phyloP scores from a whole-genome alignment of 257 asterid species.

The Fraxinus excelsior region DNA sequence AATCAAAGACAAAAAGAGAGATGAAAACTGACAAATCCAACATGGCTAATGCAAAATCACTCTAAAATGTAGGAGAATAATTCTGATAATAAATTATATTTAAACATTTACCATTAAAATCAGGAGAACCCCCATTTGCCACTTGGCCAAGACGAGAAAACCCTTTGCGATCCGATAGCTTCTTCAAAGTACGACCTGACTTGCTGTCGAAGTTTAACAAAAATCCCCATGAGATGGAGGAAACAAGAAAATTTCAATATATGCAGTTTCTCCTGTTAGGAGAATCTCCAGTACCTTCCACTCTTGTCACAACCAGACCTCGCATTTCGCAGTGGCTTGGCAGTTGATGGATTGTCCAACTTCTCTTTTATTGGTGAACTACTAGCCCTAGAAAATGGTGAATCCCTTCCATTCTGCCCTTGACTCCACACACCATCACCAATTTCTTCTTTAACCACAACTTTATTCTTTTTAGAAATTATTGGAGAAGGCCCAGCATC shows the following conservation, averaged over 20 bases:
- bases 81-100: background rate
- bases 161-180: slow-evolving; percentile 84
- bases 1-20: background rate
- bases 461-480: slow-evolving; percentile 61
- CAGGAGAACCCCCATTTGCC: slow-evolving; percentile 77
- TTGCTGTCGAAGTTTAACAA: slow-evolving; percentile 54
- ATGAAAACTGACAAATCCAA: too few relatives aligned
- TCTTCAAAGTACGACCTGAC: slow-evolving; percentile 88
- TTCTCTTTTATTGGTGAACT: slow-evolving; percentile 82
- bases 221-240: slow-evolving; percentile 26
- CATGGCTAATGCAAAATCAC: background rate
- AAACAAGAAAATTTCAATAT: slow-evolving; percentile 17
- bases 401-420: slow-evolving; percentile 82
- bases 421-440: slow-evolving; percentile 89
- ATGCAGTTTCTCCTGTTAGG: slow-evolving; percentile 16
- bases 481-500: slow-evolving; percentile 50
- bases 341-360: slow-evolving; percentile 55
- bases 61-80: too few relatives aligned
- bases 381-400: slow-evolving; percentile 78
- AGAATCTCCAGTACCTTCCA: slow-evolving; percentile 69
- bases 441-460: slow-evolving; percentile 63
- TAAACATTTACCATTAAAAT: slow-evolving; percentile 65
- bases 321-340: slow-evolving; percentile 68
- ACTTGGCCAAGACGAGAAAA: slow-evolving; percentile 77
- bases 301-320: slow-evolving; percentile 68